Percentiles rank a stretch among this genome's conserved stretches.
Evolutionary conservation across 2,329 filamentous ascomycete species (phyloP).

Genomic region (Furcasterigmium sp.): DNA sequence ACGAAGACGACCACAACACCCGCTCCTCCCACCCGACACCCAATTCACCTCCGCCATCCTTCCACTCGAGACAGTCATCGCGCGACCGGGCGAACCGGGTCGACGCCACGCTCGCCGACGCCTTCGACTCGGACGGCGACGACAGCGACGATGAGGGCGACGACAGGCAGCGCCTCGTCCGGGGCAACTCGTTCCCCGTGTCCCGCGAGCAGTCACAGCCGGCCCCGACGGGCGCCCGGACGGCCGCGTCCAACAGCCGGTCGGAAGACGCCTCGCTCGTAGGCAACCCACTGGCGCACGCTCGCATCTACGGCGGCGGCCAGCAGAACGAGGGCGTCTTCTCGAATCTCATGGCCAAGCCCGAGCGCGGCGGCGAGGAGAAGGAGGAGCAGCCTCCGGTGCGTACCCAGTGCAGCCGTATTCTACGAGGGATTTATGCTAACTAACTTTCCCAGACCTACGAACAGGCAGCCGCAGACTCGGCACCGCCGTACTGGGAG

Average conservation of each 20-base stretch:
- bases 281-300: conserved; percentile 24
- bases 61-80: conserved; percentile 75
- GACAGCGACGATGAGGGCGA: conserved; percentile 71
- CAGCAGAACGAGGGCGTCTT: conserved; percentile 92
- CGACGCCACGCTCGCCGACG: conserved; percentile 81
- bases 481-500: conserved; percentile 97
- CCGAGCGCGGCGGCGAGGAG: conserved; percentile 71
- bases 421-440: conserved; percentile 17
- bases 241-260: conserved; percentile 11
- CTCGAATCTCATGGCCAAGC: conserved; percentile 89
- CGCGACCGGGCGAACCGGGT: conserved; percentile 41
- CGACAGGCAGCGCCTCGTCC: conserved; percentile 82
- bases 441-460: conserved; percentile 63
- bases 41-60: conserved; percentile 72
- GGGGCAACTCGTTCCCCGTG: conserved; percentile 43
- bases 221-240: conserved; percentile 11
- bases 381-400: conserved; percentile 91
- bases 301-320: conserved; percentile 63
- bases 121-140: conserved; percentile 77
- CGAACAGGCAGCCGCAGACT: conserved; percentile 94
- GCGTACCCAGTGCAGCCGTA: conserved; percentile 32
- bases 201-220: conserved; percentile 12
- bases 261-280: conserved; percentile 14
- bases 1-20: conserved; percentile 44
- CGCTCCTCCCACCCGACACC: conserved; percentile 36